phyloP scores from a whole-genome alignment of 169 alveolate species.

The Theileria sp. region DNA sequence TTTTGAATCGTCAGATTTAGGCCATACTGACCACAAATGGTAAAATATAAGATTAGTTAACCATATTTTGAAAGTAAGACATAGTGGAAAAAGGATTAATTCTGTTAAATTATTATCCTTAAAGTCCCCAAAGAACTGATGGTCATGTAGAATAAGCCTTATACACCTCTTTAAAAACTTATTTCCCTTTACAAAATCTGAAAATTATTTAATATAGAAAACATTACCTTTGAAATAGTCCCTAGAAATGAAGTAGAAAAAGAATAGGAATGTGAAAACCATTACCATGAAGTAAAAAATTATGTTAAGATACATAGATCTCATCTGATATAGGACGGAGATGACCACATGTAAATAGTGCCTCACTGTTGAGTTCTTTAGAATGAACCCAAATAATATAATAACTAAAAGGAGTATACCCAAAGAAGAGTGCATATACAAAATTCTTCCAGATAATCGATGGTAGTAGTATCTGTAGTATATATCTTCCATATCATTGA shows the following conservation, averaged over 20 bases:
- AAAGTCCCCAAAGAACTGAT: conserved; percentile 26
- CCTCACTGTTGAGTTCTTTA: conserved; percentile 6
- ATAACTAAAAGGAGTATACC: background rate
- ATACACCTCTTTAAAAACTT: conserved; percentile 11
- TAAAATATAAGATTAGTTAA: conserved; percentile 23
- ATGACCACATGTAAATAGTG: conserved; percentile 7
- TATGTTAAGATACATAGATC: conserved; percentile 3
- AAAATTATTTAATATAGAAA: background rate
- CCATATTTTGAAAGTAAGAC: conserved; percentile 32
- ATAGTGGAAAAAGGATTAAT: conserved; percentile 35
- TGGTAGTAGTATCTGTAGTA: conserved; percentile 12
- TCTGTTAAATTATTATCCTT: conserved; percentile 20
- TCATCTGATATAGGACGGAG: conserved; percentile 17
- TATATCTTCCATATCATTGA: background rate
- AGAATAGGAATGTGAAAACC: conserved; percentile 27
- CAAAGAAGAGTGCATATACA: conserved; percentile 6
- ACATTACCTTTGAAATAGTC: conserved; percentile 36
- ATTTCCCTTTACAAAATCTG: conserved; percentile 39
- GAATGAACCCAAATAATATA: conserved; percentile 6
- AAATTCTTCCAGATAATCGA: background rate
- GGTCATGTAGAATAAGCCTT: conserved; percentile 21
- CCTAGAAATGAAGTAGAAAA: conserved; percentile 31
- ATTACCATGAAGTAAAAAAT: conserved; percentile 16
- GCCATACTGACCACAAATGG: conserved; percentile 65
- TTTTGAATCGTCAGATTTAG: conserved; percentile 23